Evolutionary conservation across 495 filamentous ascomycete genomes (phyloP), one percentile per base, ranked within the genome.

Genomic region (Tuber calosporum): DNA sequence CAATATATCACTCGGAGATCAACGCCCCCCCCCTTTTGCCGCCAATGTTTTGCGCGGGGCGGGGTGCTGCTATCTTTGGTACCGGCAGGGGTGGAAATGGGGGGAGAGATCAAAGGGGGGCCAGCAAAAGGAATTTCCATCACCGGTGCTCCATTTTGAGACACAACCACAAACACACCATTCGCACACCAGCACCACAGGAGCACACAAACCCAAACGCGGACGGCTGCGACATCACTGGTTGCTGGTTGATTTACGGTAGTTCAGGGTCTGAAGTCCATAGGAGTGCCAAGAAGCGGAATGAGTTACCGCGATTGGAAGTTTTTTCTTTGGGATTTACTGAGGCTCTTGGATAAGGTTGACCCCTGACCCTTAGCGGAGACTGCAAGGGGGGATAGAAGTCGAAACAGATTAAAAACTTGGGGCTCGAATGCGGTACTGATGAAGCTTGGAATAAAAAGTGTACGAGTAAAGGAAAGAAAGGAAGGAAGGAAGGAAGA

Each of bases 261-360:
- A 5, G 26, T 34, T 62, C 34, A 26, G 53, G 53, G 53, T 7
- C 30, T 34, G 4, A 34, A 62, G 53, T 19, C 26, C 53, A 62
- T 62, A 1, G 4, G 26, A n/a, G 53, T 17, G 26, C 26, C 53
- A 19, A 19, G 53, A 62, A 34, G 53, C 53, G 53, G 53, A 34
- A 5, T 53, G 26, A 34, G 19, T 62, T 62, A 34, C 53, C 26
- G 53, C 53, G 53, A 62, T 62, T 62, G 53, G 53, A 34, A 62
- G 26, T 62, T 62, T 62, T 62, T 34, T 15, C 20, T 2, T 9
- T 7, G 45, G 42, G 42, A 58, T 34, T 34, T 62, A 62, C 19
- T 62, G 53, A 62, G 53, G 53, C 53, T 62, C 53, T 62, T 62
- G 53, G 53, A 62, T 62, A 34, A 62, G 53, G 53, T 62, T 62